Evolutionary conservation across 352 stramenopile species (phyloP).

Genomic region (Pythium myriotylum): DNA sequence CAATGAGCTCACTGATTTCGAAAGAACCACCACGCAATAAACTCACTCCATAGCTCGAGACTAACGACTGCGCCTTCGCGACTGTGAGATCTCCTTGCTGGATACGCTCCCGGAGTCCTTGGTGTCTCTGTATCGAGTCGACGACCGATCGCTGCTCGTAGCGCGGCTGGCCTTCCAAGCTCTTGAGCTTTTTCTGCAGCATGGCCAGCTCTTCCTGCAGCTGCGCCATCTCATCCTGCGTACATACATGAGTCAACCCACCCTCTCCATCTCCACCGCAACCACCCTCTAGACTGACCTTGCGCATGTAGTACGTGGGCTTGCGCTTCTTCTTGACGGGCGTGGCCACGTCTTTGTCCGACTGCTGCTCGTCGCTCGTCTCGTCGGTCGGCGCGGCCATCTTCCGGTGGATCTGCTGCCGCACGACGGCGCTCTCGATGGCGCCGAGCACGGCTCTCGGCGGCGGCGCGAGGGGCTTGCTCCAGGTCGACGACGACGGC

Average conservation of each 20-base stretch:
- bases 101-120: background rate
- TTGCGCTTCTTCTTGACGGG: conserved; percentile 16
- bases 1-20: background rate
- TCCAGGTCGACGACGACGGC: background rate
- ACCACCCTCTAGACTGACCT: conserved; percentile 7
- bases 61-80: conserved; percentile 15
- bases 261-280: background rate
- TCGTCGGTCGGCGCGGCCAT: conserved; percentile 2
- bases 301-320: conserved; percentile 28
- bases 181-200: conserved; percentile 5
- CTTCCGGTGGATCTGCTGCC: conserved; percentile 10
- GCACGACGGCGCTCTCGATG: conserved; percentile 17
- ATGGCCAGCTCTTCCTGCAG: conserved; percentile 13
- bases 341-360: background rate
- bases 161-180: background rate
- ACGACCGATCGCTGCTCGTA: background rate
- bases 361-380: conserved; percentile 11
- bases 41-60: conserved; percentile 10
- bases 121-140: background rate
- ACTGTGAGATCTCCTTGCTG: background rate
- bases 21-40: background rate
- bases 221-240: conserved; percentile 1
- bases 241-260: background rate
- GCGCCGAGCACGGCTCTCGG: conserved; percentile 5
- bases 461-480: background rate